Conservation (phyloP, 2,329 filamentous ascomycete genomes). For the Sordariomycetes sp. region DNA sequence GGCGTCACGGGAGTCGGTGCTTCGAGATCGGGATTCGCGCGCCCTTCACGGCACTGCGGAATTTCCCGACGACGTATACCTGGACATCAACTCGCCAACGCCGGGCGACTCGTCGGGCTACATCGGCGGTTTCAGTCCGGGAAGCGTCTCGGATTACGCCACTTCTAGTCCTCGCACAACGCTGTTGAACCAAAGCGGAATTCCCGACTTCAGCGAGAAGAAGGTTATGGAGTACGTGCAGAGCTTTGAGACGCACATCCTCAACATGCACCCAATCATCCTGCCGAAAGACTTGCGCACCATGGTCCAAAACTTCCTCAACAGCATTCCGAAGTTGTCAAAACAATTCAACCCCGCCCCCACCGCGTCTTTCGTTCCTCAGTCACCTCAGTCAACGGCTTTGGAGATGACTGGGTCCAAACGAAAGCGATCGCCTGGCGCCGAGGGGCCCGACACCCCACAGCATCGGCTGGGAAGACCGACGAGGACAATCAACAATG, state of each 20-base stretch:
- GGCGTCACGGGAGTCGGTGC: conserved; percentile 26
- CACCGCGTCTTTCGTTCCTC: conserved; percentile 2
- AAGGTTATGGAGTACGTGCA: conserved; percentile 43
- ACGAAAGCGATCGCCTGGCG: conserved; percentile 43
- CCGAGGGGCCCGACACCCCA: conserved; percentile 21
- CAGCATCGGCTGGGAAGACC: conserved; percentile 29
- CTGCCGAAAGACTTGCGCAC: conserved; percentile 39
- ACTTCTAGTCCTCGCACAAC: conserved; percentile 25
- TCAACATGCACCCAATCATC: conserved; percentile 56
- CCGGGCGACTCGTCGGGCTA: conserved; percentile 50
- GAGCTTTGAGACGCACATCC: conserved; percentile 49
- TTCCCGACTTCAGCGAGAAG: conserved; percentile 40
- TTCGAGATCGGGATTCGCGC: conserved; percentile 8
- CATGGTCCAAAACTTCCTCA: conserved; percentile 42
- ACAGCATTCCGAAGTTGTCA: conserved; percentile 26
- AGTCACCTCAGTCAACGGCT: conserved; percentile 7
- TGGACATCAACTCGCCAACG: conserved; percentile 42
- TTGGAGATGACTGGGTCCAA: conserved; percentile 28
- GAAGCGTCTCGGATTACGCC: conserved; percentile 16
- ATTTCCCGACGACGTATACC: conserved; percentile 33
- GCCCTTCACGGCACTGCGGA: conserved; percentile 27
- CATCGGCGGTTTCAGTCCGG: conserved; percentile 38
- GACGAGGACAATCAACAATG: conserved; percentile 63
- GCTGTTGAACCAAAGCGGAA: conserved; percentile 26
- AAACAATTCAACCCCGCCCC: conserved; percentile 3